Evolutionary conservation across 139 green algal species (phyloP).

Genomic region (Chlamydomonas incerta): DNA sequence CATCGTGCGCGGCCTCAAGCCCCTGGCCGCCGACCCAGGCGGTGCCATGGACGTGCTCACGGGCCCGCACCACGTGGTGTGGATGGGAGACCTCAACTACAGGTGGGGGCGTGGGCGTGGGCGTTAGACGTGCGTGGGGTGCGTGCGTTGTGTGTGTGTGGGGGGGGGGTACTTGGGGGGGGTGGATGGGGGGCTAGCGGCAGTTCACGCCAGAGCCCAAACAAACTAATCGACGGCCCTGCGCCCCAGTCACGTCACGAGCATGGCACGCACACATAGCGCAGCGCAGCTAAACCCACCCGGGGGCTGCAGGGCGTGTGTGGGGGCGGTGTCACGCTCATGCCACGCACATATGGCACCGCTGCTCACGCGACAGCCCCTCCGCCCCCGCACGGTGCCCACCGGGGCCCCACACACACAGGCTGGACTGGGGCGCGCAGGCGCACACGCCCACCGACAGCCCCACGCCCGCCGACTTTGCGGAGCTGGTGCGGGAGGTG

Average conservation of each 20-base stretch:
- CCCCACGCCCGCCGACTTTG: slow-evolving; percentile 56
- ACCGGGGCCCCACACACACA: no score
- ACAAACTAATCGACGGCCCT: no score
- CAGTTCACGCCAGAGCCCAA: no score
- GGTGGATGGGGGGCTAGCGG: neutral
- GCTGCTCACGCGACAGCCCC: no score
- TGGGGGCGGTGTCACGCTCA: no score
- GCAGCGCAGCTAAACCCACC: no score
- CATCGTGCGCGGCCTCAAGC: slow-evolving; percentile 55
- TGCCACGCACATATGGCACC: no score
- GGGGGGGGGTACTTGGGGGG: neutral
- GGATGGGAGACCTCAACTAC: slow-evolving; percentile 84
- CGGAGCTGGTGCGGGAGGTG: slow-evolving; percentile 48
- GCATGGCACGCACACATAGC: no score
- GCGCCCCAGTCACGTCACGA: no score
- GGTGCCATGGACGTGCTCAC: slow-evolving; percentile 70
- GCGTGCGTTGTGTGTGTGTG: neutral
- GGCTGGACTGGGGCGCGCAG: slow-evolving; percentile 65
- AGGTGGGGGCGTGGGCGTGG: slow-evolving; percentile 3
- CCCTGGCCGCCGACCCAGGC: slow-evolving; percentile 24
- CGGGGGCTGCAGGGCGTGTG: neutral
- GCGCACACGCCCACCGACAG: slow-evolving; percentile 51
- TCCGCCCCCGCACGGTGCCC: no score
- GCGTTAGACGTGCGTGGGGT: neutral
- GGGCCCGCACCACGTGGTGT: slow-evolving; percentile 74